These are phyloP conservation scores for Amphibolis antarctica DNA, from an alignment of 106 monocot genomes.

Conservation along the genomic window DNA sequence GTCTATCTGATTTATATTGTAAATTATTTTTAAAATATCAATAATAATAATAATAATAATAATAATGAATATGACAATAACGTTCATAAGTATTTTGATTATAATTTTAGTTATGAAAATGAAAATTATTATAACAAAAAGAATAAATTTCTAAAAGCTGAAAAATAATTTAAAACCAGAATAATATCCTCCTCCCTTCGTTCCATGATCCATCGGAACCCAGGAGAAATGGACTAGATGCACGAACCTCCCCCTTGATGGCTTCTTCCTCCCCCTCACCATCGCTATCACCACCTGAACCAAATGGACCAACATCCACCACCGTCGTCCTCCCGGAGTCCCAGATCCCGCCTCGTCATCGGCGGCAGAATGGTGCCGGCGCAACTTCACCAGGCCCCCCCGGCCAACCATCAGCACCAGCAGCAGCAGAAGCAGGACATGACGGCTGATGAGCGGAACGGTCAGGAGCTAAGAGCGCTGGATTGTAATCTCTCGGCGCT, in stretches of 20 bases:
- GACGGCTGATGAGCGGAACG: slow-evolving; percentile 35
- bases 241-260: too few relatives aligned
- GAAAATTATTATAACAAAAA: too few relatives aligned
- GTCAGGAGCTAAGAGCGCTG: slow-evolving; percentile 44
- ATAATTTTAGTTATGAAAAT: too few relatives aligned
- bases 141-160: too few relatives aligned
- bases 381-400: slow-evolving; percentile 1
- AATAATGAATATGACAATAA: too few relatives aligned
- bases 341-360: slow-evolving; percentile 9
- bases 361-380: slow-evolving; percentile 7
- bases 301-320: background rate
- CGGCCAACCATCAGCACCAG: background rate
- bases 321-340: slow-evolving; percentile 11
- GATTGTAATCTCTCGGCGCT: slow-evolving; percentile 79
- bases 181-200: background rate
- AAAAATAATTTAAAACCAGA: too few relatives aligned
- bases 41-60: too few relatives aligned
- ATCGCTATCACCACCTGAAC: too few relatives aligned
- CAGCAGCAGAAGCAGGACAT: slow-evolving; percentile 5
- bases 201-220: background rate
- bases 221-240: background rate
- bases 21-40: too few relatives aligned
- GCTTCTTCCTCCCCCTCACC: too few relatives aligned
- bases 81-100: too few relatives aligned
- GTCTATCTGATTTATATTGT: too few relatives aligned